phyloP scores from a whole-genome alignment of 2,329 filamentous ascomycete species.

The Chaetomium strumarium region DNA sequence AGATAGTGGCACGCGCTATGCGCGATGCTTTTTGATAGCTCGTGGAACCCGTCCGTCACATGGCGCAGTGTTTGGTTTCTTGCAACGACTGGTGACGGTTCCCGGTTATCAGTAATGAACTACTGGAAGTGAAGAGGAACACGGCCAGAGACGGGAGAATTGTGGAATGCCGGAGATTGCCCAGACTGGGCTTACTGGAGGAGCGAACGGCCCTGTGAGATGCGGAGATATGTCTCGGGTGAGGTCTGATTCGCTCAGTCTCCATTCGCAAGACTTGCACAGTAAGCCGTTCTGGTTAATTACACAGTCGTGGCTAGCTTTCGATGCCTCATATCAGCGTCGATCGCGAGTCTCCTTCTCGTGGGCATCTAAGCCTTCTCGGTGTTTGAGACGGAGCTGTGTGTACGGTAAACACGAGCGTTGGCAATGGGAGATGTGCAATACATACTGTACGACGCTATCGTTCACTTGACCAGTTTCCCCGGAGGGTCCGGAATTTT shows the following conservation, averaged over 20 bases:
- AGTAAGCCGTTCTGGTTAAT: neutral
- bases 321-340: neutral
- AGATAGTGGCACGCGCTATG: conserved; percentile 20
- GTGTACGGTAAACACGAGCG: neutral
- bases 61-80: conserved; percentile 23
- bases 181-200: no score
- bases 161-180: no score
- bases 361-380: no score
- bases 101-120: neutral
- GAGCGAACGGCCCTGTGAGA: no score
- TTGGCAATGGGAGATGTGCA: neutral
- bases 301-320: neutral
- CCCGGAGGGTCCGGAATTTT: conserved; percentile 10
- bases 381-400: no score
- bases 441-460: no score
- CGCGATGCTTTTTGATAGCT: neutral
- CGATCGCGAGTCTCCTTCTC: neutral
- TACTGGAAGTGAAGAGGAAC: neutral
- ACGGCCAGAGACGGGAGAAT: neutral
- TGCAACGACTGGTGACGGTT: neutral
- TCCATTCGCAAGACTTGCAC: neutral
- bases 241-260: neutral
- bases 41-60: conserved; percentile 28
- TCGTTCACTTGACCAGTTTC: neutral
- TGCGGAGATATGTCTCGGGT: no score